Conservation (phyloP, 768 basidiomycete species). For the Tylopilus sp. region DNA sequence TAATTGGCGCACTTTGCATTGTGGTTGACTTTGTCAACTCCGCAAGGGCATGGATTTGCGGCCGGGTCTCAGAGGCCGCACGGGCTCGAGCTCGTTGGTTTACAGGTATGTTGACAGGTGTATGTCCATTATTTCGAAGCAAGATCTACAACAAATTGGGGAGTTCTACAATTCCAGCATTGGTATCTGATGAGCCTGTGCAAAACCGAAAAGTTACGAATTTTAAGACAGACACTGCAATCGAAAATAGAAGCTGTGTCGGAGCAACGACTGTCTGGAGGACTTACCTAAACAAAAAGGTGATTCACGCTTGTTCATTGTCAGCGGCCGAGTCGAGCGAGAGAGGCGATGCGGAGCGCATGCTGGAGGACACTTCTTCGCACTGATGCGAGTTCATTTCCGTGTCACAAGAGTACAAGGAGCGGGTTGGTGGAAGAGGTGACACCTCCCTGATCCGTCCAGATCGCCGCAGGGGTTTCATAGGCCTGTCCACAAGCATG, state of each 20-base stretch:
- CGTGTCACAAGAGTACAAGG: conserved; percentile 27
- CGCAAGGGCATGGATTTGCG: conserved; percentile 24
- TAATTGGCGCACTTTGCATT: conserved; percentile 35
- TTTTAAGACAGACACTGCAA: conserved; percentile 18
- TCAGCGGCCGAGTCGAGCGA: conserved; percentile 19
- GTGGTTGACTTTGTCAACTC: conserved; percentile 29
- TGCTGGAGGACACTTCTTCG: conserved; percentile 18
- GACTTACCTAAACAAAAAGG: conserved; percentile 28
- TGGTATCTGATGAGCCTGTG: conserved; percentile 18
- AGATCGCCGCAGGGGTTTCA: conserved; percentile 37
- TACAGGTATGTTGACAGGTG: conserved; percentile 20
- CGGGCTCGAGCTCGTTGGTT: conserved; percentile 11
- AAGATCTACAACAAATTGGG: conserved; percentile 27
- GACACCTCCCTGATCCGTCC: conserved; percentile 27
- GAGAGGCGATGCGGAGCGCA: conserved; percentile 17
- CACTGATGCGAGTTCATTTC: conserved; percentile 33
- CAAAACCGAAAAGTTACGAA: conserved; percentile 17
- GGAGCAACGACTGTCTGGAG: conserved; percentile 1
- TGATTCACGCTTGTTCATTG: conserved; percentile 24
- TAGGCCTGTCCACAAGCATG: conserved; percentile 32
- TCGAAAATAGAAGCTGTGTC: conserved; percentile 19
- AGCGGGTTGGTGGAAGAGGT: conserved; percentile 22
- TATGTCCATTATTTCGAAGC: conserved; percentile 22
- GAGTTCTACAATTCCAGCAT: conserved; percentile 23
- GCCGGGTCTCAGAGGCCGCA: conserved; percentile 27